Percentiles rank a stretch among this genome's conserved stretches.
Evolutionary conservation across 2,329 filamentous ascomycete species (phyloP).

Genomic region (Ascosphaera pollenicola): DNA sequence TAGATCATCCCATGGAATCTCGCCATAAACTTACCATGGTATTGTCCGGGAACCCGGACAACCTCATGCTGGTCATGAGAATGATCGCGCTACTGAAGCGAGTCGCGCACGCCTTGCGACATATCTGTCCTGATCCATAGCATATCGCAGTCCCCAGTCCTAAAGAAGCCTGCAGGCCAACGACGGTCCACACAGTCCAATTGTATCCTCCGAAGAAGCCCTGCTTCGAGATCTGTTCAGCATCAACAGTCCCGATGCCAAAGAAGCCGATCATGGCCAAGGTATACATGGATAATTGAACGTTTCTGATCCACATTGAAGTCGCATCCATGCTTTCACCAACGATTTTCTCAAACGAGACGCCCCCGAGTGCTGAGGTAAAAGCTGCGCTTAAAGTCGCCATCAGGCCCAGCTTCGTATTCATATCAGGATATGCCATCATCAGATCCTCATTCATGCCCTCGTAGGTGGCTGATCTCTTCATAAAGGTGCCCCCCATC

Average conservation of each 20-base stretch:
- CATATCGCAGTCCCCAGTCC: constrained; percentile 1
- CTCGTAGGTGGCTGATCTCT: constrained; percentile 72
- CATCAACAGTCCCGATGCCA: constrained; percentile 72
- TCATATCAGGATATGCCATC: constrained; percentile 37
- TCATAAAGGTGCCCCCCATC: constrained; percentile 27
- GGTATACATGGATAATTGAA: constrained; percentile 87
- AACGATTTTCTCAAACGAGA: constrained; percentile 52
- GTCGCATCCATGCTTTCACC: constrained; percentile 58
- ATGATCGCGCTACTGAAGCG: background rate
- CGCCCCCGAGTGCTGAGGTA: constrained; percentile 65
- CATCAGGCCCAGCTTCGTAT: constrained; percentile 54
- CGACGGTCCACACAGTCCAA: constrained; percentile 68
- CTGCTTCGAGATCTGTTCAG: constrained; percentile 55
- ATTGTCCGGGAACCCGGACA: background rate
- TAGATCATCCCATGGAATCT: no score
- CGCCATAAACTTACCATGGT: background rate
- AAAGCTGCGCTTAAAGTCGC: constrained; percentile 59
- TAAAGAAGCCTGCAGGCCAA: constrained; percentile 47
- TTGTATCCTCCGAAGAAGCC: constrained; percentile 96
- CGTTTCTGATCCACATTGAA: constrained; percentile 83
- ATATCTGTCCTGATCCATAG: background rate
- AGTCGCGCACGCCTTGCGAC: background rate
- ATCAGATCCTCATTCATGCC: constrained; percentile 49
- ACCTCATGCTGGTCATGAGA: background rate
- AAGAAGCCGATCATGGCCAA: constrained; percentile 73